Evolutionary conservation across 345 rosid genomes (phyloP).

Genomic region (Bretschneidera sinensis): DNA sequence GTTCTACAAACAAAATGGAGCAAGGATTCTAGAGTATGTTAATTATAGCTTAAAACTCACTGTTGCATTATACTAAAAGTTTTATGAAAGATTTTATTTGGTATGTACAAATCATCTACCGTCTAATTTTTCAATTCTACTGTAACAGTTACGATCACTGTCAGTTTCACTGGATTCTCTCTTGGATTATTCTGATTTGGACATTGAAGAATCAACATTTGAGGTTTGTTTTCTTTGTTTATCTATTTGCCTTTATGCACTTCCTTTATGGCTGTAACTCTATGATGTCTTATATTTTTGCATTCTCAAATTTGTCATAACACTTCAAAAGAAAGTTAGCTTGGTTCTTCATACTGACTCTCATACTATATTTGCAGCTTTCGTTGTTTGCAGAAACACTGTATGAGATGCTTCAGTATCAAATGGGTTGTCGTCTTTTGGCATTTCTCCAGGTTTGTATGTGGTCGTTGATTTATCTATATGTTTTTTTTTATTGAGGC

Average conservation of each 20-base stretch:
- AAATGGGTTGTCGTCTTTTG: conserved; percentile 83
- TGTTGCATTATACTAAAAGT: conserved; percentile 7
- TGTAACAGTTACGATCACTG: conserved; percentile 63
- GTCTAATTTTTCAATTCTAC: conserved; percentile 7
- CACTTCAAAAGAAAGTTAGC: not conserved
- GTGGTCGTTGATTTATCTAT: conserved; percentile 6
- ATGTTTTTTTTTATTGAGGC: conserved; percentile 4
- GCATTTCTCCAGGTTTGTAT: conserved; percentile 75
- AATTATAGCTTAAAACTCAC: conserved; percentile 8
- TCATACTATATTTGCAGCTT: conserved; percentile 42
- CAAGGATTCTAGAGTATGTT: conserved; percentile 70
- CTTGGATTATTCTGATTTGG: conserved; percentile 86
- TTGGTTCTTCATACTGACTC: not conserved
- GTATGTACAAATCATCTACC: conserved; percentile 10
- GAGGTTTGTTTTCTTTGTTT: conserved; percentile 46
- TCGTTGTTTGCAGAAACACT: conserved; percentile 90
- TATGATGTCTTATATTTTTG: conserved; percentile 1
- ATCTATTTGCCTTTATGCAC: conserved; percentile 4
- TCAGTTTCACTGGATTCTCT: conserved; percentile 90
- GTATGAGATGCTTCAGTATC: conserved; percentile 90
- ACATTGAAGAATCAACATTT: conserved; percentile 85
- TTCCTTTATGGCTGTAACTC: conserved; percentile 7
- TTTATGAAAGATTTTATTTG: conserved; percentile 3
- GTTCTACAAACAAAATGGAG: conserved; percentile 54
- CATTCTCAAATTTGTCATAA: not conserved